These are phyloP conservation scores for Colletotrichum sp. DNA, from an alignment of 2,329 filamentous ascomycete species.

Conservation along the genomic window DNA sequence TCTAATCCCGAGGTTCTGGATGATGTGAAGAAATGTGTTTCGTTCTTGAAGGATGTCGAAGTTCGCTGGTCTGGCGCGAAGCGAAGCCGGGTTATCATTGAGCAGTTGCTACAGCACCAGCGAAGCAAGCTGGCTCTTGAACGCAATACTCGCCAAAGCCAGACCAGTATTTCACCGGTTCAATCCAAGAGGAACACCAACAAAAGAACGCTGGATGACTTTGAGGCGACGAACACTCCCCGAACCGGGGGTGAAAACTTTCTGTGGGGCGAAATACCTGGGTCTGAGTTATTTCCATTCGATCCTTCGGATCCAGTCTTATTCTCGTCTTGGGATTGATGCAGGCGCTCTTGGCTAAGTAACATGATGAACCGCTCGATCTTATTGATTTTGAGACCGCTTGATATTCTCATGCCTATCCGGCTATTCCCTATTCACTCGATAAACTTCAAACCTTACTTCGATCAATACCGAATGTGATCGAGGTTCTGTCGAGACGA, in stretches of 20 bases:
- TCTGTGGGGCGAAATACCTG: background rate
- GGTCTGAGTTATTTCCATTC: constrained; percentile 5
- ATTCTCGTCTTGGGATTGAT: background rate
- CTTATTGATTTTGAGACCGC: background rate
- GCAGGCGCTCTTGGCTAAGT: background rate
- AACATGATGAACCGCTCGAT: background rate
- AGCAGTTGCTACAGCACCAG: constrained; percentile 23
- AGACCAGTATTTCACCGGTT: background rate
- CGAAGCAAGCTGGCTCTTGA: background rate
- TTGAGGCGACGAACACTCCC: background rate
- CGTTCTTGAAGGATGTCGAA: constrained; percentile 28
- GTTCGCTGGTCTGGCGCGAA: constrained; percentile 27
- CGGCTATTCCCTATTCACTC: background rate
- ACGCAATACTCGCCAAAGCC: background rate
- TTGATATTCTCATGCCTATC: fast-evolving
- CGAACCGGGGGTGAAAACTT: background rate
- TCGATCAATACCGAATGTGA: background rate
- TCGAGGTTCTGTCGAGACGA: too few relatives aligned
- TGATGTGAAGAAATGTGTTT: background rate
- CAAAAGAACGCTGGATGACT: background rate
- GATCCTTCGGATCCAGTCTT: background rate
- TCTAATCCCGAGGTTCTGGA: background rate
- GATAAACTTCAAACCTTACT: fast-evolving
- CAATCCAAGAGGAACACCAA: background rate
- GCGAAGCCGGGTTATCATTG: constrained; percentile 27